Evolutionary conservation across 495 filamentous ascomycete species (phyloP).

Genomic region (Peziza echinospora): DNA sequence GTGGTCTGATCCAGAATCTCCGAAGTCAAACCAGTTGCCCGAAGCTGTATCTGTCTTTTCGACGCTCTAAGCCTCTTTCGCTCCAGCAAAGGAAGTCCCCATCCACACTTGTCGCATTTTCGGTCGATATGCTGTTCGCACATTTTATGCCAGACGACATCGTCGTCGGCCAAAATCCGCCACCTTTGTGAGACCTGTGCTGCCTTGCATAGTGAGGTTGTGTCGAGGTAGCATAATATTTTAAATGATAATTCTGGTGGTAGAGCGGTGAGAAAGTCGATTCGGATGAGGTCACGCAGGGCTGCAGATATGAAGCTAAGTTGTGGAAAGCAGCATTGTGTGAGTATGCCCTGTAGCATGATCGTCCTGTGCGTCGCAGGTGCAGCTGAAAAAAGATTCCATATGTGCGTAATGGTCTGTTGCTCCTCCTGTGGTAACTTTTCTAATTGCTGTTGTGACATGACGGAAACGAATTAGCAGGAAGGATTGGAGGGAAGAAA

Average conservation of each 20-base stretch:
- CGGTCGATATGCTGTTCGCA: constrained; percentile 95
- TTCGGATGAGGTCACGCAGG: constrained; percentile 78
- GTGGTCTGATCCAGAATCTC: constrained; percentile 15
- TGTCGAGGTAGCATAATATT: constrained; percentile 81
- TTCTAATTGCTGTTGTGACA: constrained; percentile 43
- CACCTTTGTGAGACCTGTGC: constrained; percentile 83
- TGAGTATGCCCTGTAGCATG: constrained; percentile 85
- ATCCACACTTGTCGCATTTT: constrained; percentile 93
- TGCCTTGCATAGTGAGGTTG: constrained; percentile 87
- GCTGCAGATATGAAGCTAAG: constrained; percentile 73
- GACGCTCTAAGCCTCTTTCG: constrained; percentile 68
- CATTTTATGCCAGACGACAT: constrained; percentile 97
- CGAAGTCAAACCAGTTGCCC: constrained; percentile 31
- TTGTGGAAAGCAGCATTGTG: constrained; percentile 93
- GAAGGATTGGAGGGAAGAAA: background rate
- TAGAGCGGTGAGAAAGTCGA: constrained; percentile 78
- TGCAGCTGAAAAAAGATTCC: constrained; percentile 92
- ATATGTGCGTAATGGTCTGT: constrained; percentile 85
- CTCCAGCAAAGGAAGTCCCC: constrained; percentile 78
- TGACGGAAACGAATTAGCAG: too few species aligned
- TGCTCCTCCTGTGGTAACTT: constrained; percentile 61
- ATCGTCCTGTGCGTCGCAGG: constrained; percentile 81
- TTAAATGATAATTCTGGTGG: constrained; percentile 83
- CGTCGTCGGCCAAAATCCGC: constrained; percentile 75
- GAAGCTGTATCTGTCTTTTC: constrained; percentile 62